Evolutionary conservation across 2,329 filamentous ascomycete genomes (phyloP).

Genomic region (Arachnopeziza araneosa): DNA sequence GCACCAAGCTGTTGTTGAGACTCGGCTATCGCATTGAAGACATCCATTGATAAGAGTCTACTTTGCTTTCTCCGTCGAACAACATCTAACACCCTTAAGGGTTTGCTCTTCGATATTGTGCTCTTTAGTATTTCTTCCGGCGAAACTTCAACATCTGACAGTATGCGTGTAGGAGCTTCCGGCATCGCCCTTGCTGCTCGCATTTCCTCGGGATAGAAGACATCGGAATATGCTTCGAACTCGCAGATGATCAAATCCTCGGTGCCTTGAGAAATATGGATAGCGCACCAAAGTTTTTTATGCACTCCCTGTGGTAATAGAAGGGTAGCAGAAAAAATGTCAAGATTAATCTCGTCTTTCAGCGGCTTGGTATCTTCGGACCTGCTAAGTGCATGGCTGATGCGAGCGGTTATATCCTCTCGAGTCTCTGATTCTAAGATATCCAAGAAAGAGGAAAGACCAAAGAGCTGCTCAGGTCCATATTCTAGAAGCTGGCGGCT

Average conservation of each 20-base stretch:
- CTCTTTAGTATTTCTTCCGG: conserved; percentile 18
- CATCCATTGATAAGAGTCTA: conserved; percentile 18
- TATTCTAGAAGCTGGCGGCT: conserved; percentile 16
- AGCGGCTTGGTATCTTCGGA: neutral
- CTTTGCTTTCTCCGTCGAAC: conserved; percentile 10
- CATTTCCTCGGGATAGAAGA: conserved; percentile 14
- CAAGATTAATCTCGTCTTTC: conserved; percentile 14
- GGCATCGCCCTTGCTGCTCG: conserved; percentile 10
- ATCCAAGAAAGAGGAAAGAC: conserved; percentile 17
- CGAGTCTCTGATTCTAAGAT: conserved; percentile 13
- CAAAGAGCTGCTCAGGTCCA: conserved; percentile 20
- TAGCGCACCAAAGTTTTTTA: conserved; percentile 20
- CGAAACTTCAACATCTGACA: conserved; percentile 8
- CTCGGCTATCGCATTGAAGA: conserved; percentile 22
- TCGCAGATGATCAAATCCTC: conserved; percentile 21
- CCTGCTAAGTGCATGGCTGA: conserved; percentile 15
- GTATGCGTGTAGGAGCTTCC: conserved; percentile 1
- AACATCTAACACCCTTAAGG: conserved; percentile 17
- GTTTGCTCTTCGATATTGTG: conserved; percentile 15
- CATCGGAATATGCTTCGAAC: conserved; percentile 20
- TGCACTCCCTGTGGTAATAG: conserved; percentile 2
- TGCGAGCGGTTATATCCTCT: conserved; percentile 16
- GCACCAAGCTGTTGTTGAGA: conserved; percentile 17
- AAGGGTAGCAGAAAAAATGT: conserved; percentile 16
- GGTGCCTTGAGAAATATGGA: conserved; percentile 15